These are phyloP conservation scores for Aureobasidium leucospermi DNA, from an alignment of 2,329 filamentous ascomycete genomes.

Conservation along the genomic window DNA sequence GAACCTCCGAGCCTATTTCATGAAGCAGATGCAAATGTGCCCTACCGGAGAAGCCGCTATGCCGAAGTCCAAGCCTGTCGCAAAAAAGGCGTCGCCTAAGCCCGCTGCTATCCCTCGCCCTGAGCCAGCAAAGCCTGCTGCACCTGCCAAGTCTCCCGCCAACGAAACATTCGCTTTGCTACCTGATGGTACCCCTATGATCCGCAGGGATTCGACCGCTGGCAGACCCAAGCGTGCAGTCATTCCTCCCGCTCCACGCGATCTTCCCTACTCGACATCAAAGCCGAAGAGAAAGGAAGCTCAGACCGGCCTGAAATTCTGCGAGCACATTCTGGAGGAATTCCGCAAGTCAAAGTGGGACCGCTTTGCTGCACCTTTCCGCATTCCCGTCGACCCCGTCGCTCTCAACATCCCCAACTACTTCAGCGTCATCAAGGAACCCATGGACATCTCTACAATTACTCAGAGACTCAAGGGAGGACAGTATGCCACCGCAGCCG, in stretches of 20 bases:
- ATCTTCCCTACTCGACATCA: constrained; percentile 76
- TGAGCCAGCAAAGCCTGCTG: constrained; percentile 31
- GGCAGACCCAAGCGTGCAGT: constrained; percentile 88
- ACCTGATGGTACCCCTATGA: constrained; percentile 69
- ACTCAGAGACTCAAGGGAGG: constrained; percentile 67
- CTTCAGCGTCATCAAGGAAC: constrained; percentile 88
- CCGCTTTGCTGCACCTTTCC: constrained; percentile 64
- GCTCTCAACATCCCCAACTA: constrained; percentile 91
- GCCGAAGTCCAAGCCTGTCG: constrained; percentile 41
- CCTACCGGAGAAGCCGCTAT: constrained; percentile 52
- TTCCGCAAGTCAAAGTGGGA: constrained; percentile 67
- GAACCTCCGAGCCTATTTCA: constrained; percentile 52
- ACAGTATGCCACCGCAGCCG: constrained; percentile 72
- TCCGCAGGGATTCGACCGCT: constrained; percentile 77
- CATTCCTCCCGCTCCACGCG: constrained; percentile 81
- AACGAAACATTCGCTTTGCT: constrained; percentile 64
- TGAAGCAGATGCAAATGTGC: constrained; percentile 53
- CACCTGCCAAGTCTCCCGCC: constrained; percentile 38
- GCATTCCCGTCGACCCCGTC: constrained; percentile 82
- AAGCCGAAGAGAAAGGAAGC: constrained; percentile 88
- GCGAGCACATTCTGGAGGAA: constrained; percentile 72
- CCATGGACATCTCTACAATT: constrained; percentile 90
- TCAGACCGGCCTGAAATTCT: constrained; percentile 83
- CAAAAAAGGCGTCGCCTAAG: constrained; percentile 45
- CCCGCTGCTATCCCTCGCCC: constrained; percentile 20